phyloP scores from a whole-genome alignment of 2,329 filamentous ascomycete species.

The Epichloe typhina region DNA sequence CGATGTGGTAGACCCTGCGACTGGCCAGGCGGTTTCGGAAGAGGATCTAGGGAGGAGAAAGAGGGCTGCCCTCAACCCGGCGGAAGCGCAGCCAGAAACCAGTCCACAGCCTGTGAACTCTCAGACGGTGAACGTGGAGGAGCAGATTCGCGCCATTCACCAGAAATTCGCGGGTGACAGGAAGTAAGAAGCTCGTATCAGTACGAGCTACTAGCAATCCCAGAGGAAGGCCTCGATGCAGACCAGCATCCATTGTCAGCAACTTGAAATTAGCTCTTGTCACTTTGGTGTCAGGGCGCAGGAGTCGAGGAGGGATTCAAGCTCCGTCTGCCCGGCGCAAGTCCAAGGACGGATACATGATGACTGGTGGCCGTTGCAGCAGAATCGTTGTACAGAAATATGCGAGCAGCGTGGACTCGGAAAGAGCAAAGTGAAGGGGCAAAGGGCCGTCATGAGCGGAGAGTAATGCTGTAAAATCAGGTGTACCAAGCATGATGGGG shows the following conservation, averaged over 20 bases:
- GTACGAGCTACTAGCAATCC: not conserved
- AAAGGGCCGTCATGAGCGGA: not conserved
- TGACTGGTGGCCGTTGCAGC: not conserved
- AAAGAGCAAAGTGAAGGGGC: not conserved
- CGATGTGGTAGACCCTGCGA: conserved; percentile 71
- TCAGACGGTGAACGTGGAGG: conserved; percentile 65
- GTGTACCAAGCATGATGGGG: conserved; percentile 3
- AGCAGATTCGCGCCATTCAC: conserved; percentile 61
- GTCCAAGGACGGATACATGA: too few relatives aligned
- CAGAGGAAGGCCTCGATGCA: not conserved
- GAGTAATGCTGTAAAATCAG: not conserved
- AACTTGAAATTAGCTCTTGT: not conserved
- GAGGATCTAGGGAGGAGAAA: conserved; percentile 67
- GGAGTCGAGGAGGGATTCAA: too few relatives aligned
- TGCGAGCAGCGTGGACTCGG: not conserved
- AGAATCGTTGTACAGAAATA: not conserved
- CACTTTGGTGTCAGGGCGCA: too few relatives aligned
- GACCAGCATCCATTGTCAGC: too few relatives aligned
- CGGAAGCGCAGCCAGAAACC: conserved; percentile 52
- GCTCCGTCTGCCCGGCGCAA: too few relatives aligned
- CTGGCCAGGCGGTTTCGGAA: conserved; percentile 54
- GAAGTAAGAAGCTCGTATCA: conserved; percentile 13
- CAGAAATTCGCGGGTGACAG: conserved; percentile 34
- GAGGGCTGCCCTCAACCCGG: conserved; percentile 51
- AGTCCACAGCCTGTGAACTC: conserved; percentile 43